Conservation (phyloP, 1,284 basidiomycete species). For the Ganoderma lingzhi region DNA sequence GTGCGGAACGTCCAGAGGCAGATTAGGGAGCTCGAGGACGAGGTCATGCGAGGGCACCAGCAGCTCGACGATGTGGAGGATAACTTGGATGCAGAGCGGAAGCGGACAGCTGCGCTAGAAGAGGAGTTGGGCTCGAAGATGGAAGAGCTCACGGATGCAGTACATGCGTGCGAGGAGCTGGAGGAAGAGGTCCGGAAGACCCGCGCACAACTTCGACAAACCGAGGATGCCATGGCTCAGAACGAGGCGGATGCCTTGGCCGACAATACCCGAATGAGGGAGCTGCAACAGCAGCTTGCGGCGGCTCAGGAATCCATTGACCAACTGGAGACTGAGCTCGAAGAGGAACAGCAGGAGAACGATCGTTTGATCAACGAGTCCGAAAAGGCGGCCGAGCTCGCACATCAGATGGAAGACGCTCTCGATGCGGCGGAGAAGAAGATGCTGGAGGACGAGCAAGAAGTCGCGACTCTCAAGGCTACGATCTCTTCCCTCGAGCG, state of each 20-base stretch:
- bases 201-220: slow-evolving; percentile 47
- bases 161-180: slow-evolving; percentile 34
- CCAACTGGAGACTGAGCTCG: slow-evolving; percentile 52
- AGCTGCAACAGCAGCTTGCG: slow-evolving; percentile 59
- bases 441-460: slow-evolving; percentile 67
- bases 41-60: slow-evolving; percentile 55
- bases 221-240: slow-evolving; percentile 60
- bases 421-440: slow-evolving; percentile 73
- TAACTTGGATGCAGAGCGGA: slow-evolving; percentile 59
- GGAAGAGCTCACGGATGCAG: slow-evolving; percentile 34
- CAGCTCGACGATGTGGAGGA: slow-evolving; percentile 61
- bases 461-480: slow-evolving; percentile 57
- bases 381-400: slow-evolving; percentile 60
- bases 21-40: slow-evolving; percentile 64
- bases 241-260: slow-evolving; percentile 60
- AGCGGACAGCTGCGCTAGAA: slow-evolving; percentile 42
- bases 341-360: slow-evolving; percentile 55
- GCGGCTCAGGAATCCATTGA: slow-evolving; percentile 55
- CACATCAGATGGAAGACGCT: slow-evolving; percentile 74
- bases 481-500: slow-evolving; percentile 66
- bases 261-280: slow-evolving; percentile 56
- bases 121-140: slow-evolving; percentile 47
- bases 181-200: slow-evolving; percentile 42
- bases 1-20: slow-evolving; percentile 63
- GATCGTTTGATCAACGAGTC: slow-evolving; percentile 61